Conservation (phyloP, 768 basidiomycete genomes). For the Calocybe cyanea region DNA sequence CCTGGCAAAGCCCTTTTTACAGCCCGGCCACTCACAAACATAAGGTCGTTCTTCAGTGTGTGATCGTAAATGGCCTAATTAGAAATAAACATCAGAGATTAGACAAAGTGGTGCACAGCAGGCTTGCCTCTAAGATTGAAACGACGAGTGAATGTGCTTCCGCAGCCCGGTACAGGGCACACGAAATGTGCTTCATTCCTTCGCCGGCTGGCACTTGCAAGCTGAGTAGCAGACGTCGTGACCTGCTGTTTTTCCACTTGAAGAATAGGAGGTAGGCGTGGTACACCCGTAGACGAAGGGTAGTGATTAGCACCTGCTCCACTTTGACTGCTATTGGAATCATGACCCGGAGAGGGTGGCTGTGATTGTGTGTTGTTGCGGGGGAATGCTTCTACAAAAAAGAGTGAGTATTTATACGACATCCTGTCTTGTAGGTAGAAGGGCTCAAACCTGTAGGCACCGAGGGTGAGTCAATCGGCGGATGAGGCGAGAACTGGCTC, state of each 20-base stretch:
- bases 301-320: slow-evolving; percentile 55
- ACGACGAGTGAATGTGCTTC: slow-evolving; percentile 93
- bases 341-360: slow-evolving; percentile 31
- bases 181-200: slow-evolving; percentile 90
- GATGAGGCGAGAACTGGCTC: slow-evolving; percentile 32
- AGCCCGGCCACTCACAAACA: slow-evolving; percentile 90
- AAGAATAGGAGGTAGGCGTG: slow-evolving; percentile 73
- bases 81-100: slow-evolving; percentile 5
- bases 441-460: slow-evolving; percentile 20
- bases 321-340: slow-evolving; percentile 23
- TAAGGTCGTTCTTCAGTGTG: slow-evolving; percentile 96
- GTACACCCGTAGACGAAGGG: slow-evolving; percentile 47
- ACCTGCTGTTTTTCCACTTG: slow-evolving; percentile 95
- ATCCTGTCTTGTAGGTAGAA: slow-evolving; percentile 17
- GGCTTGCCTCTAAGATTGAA: slow-evolving; percentile 78
- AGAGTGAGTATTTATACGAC: slow-evolving; percentile 40
- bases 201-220: slow-evolving; percentile 84
- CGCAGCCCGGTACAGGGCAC: slow-evolving; percentile 93
- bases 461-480: slow-evolving; percentile 23
- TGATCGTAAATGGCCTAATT: slow-evolving; percentile 81
- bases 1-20: slow-evolving; percentile 91
- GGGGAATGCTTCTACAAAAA: slow-evolving; percentile 50
- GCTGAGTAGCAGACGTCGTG: slow-evolving; percentile 90
- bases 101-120: slow-evolving; percentile 1
- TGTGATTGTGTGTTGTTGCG: slow-evolving; percentile 41